Percentiles rank a stretch among this genome's conserved stretches.
Conservation (phyloP, 306 rosid genomes). For the Cucumis sativus region DNA sequence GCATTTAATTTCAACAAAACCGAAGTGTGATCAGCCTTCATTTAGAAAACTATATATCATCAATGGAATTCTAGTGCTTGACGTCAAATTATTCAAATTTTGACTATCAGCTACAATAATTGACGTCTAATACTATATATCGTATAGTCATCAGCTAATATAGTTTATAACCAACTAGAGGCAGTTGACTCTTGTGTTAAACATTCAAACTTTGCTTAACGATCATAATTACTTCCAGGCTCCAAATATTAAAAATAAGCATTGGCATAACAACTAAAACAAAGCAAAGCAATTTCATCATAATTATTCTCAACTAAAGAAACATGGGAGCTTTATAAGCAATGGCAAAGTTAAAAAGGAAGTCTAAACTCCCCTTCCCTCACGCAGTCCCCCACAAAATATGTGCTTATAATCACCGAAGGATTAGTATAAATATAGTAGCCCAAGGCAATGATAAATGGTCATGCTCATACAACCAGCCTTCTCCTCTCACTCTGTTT, state of each 20-base stretch:
- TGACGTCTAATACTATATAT: too few species aligned
- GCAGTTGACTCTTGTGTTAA: not conserved
- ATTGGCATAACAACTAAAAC: not conserved
- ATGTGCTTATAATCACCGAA: not conserved
- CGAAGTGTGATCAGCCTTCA: not conserved
- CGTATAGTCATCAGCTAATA: too few species aligned
- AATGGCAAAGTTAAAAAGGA: not conserved
- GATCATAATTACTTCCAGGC: not conserved
- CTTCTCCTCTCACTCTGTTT: not conserved
- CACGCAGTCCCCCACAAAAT: not conserved
- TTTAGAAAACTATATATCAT: not conserved
- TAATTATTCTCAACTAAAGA: not conserved
- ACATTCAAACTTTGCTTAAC: not conserved
- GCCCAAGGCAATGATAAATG: not conserved
- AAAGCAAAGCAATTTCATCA: not conserved
- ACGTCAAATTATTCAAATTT: too few species aligned
- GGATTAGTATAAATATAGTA: not conserved
- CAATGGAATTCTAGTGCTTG: not conserved
- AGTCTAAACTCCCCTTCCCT: not conserved
- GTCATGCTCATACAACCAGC: not conserved
- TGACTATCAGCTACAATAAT: not conserved
- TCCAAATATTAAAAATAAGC: not conserved
- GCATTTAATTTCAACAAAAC: slow-evolving; percentile 12
- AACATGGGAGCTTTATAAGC: not conserved
- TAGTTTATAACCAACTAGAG: too few species aligned